Base-by-base conservation (phyloP, 352 stramenopile genomes). In the Proteromonas lacertae region DNA sequence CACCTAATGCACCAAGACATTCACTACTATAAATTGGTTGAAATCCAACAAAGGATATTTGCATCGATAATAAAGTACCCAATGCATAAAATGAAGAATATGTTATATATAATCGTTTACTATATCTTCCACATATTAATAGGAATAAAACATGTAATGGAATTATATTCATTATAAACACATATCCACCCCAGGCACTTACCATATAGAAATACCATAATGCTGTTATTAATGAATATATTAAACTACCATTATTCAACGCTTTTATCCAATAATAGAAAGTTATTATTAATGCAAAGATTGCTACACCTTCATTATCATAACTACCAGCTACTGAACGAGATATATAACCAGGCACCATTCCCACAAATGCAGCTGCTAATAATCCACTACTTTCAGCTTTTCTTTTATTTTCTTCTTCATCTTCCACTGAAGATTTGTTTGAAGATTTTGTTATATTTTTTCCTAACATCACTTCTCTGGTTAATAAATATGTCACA, bases 141-240 rank as follows among this genome's bases (percentile, higher is more conserved):
- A 96, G 67, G 29, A 71, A 51, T 9, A 86, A 51, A 25, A 84
- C 75, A 60, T 95, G 86, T 36, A 89, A 75, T 24, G 75, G 79
- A 42, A 97, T 76, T 47, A 96, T 71, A 60, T 97, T 97, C 52
- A 96, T 74, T 39, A 97, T 90, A 57, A 97, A 96, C 13, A 95
- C 73, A 57, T 92, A 94, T 26, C 79, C 80, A 36, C 79, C 79
- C 80, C 80, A 94, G 0, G 48, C 48, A 12, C 45, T 45, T 25
- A 55, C 48, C 48, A 55, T 55, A 63, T 94, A 91, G 51, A 93
- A 88, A 60, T 97, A 97, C 9, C 61, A 59, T 12, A 96, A 21
- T 2, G 61, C 70, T 26, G 42, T 50, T 17, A 36, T 16, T 23
- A 30, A 41, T 7, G 40, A 25, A 39, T 40, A 55, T 42, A 75